Base-by-base conservation (phyloP, 106 monocot species). In the Dactylorhiza incarnata region DNA sequence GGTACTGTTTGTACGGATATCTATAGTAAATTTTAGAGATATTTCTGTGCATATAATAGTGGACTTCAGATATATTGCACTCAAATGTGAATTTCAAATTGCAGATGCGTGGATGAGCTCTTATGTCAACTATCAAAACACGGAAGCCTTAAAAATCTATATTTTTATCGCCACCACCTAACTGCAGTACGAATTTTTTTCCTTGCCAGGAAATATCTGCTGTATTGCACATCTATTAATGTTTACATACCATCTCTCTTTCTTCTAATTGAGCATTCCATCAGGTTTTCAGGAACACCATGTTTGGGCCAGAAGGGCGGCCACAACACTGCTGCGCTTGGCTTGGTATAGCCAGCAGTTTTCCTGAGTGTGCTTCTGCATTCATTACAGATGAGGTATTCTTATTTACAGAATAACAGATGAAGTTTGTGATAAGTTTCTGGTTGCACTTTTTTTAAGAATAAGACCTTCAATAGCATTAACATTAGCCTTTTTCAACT, bases 231-330 rank as follows among this genome's bases (percentile, higher is more conserved):
- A n/a, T 7, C 61, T 29, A 23, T 45, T 10, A 26, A 48, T 58
- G 16, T 20, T 16, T 1, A 45, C 15, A 12, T 46, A 17, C 17
- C n/a, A 9, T 69, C 45, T 69, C n/a, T 69, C 68, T 68, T 68
- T 37, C 13, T 68, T 68, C 54, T 55, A 68, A 56, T 22, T 20
- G 48, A 17, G 75, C 58, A 26, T 54, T 73, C 23, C 72, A 77
- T 72, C 89, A 99, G 97, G 97, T 99, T 14, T 99, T 99, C 53
- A 89, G 93, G 76, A 99, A 94, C 78, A 99, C 97, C 53, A 99
- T 99, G 94, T 99, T 99, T 85, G 97, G 97, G 75, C 97, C 97
- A 10, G 94, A 99, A 83, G 97, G 97, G 49, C 93, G 84, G 37
- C 94, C 97, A 73, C 91, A 99, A 22, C 97, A 99, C 76, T 99